Base-by-base conservation (phyloP, 345 rosid species). In the Acer yangbiense region DNA sequence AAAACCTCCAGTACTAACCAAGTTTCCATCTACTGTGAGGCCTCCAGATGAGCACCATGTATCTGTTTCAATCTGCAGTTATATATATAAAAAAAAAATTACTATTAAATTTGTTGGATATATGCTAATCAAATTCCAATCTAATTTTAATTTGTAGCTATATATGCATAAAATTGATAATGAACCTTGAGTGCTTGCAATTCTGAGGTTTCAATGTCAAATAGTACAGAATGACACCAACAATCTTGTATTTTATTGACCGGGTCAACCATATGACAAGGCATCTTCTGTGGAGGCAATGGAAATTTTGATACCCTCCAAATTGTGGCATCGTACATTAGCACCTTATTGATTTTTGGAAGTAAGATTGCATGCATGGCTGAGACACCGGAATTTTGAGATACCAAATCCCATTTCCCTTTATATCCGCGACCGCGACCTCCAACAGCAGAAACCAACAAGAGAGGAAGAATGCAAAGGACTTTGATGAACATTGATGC, bases 41-140 rank as follows among this genome's bases (percentile, higher is more conserved):
- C 95, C 98, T 68, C 98, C 98, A 0, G 94, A 91, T 17, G 99
- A 96, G 74, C 98, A 96, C 99, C 98, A 94, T 10, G 99, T 92
- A 68, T 96, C 98, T 0, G 91, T 87, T 41, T 79, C 17, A 12
- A 91, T 85, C 97, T 91, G 78, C 68, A 5, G 39, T 35, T 32
- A 32, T 32, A 32, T 32, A 32, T 32, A 32, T 32, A 25, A 32
- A n/a, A n/a, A 3, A 35, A 3, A 35, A 3, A 35, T 4, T 25
- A 35, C 3, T 35, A 35, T 35, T 35, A 4, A 35, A 35, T 35
- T 35, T 4, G 39, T 35, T 35, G 6, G 39, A 35, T 35, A 35
- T 35, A 35, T 35, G 39, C 39, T 5, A 35, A 35, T 35, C 39
- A 35, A 35, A 35, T 35, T 35, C 39, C 39, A 35, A 35, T 35